Evolutionary conservation across 352 stramenopile species (phyloP), one percentile per base, ranked within the genome.

Genomic region (Plasmopara muralis): DNA sequence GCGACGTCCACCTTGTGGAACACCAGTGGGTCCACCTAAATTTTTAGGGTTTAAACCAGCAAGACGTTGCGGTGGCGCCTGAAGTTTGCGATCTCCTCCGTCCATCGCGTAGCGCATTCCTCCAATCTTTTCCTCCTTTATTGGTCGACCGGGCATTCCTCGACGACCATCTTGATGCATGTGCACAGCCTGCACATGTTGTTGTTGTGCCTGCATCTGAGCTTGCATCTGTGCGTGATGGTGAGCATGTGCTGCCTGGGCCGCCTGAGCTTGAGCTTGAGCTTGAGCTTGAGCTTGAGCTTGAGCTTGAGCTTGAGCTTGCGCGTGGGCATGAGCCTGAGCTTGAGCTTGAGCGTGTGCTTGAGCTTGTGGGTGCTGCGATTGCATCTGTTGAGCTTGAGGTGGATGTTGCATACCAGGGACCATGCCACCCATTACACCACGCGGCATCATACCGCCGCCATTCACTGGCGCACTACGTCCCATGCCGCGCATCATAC

Each of bases 41-140:
- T 84, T 86, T 59, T 89, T 89, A 42, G 77, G 74, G 60, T 89
- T 89, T 47, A 89, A 46, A 35, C 77, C 75, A 44, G 74, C 77
- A 9, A 89, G 60, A 43, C 75, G 74, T 41, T 81, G 77, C 31
- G 72, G 72, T 15, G 71, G 68, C 42, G 52, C 64, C 47, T 74
- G 70, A 52, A 87, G 63, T 57, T 84, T 87, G 25, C 73, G 72
- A 43, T 85, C 72, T 13, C 74, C 70, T 0, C 71, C 71, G 12
- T 87, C 74, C 74, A 85, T 82, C 13, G 77, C 63, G 57, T 83
- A 85, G 42, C 74, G 64, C 66, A 83, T 69, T 13, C 68, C 70
- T 3, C 67, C 65, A 1, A 76, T 57, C 57, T 78, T 76, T 65
- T 87, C 74, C 50, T 85, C 74, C 57, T 85, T 87, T 40, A 87